Conservation (phyloP, 352 stramenopile species). For the Globisporangium splendens region DNA sequence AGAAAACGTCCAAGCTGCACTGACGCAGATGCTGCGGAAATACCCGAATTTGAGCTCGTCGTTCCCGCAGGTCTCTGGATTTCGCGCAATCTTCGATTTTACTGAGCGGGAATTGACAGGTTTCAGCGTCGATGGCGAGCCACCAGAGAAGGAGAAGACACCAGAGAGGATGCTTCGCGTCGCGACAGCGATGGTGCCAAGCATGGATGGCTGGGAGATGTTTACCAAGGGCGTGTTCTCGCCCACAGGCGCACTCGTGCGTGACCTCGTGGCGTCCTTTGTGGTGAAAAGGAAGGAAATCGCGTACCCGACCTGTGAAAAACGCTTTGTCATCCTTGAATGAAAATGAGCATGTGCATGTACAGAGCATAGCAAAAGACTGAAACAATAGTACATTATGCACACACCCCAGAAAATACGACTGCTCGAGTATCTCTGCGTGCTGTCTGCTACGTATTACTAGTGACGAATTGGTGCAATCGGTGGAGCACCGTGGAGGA, state of each 20-base stretch:
- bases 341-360: too few species aligned
- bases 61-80: slow-evolving; percentile 70
- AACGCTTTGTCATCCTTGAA: slow-evolving; percentile 16
- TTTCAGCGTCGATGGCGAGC: slow-evolving; percentile 17
- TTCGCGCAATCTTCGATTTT: slow-evolving; percentile 34
- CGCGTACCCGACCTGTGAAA: slow-evolving; percentile 21
- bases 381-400: too few species aligned
- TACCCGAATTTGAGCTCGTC: slow-evolving; percentile 63
- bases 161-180: slow-evolving; percentile 18
- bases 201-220: slow-evolving; percentile 28
- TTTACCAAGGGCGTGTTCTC: slow-evolving; percentile 23
- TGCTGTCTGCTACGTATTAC: too few species aligned
- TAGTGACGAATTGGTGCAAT: too few species aligned
- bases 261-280: slow-evolving; percentile 29
- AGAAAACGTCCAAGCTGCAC: slow-evolving; percentile 35
- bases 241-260: slow-evolving; percentile 22
- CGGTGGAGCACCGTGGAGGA: too few species aligned
- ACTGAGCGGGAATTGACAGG: slow-evolving; percentile 7
- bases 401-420: too few species aligned
- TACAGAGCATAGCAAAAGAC: too few species aligned
- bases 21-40: slow-evolving; percentile 62
- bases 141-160: background rate
- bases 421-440: too few species aligned
- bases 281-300: slow-evolving; percentile 15
- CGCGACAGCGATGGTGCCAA: slow-evolving; percentile 24